phyloP scores from a whole-genome alignment of 352 stramenopile genomes.

The Pythium phragmitis region DNA sequence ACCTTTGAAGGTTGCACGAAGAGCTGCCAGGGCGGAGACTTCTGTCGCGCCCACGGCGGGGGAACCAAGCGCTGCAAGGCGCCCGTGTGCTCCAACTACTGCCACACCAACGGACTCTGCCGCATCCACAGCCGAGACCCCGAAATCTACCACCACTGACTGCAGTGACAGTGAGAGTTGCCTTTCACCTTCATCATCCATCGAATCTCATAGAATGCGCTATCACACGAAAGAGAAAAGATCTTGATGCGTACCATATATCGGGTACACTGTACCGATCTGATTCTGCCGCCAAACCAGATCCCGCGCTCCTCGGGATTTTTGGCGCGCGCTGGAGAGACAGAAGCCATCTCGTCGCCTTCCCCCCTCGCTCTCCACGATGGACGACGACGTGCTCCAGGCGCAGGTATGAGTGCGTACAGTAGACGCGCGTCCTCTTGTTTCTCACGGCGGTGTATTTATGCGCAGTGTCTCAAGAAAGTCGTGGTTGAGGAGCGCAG shows the following conservation, averaged over 20 bases:
- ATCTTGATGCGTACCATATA: slow-evolving; percentile 5
- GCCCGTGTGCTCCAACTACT: slow-evolving; percentile 29
- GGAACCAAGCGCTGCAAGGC: slow-evolving; percentile 33
- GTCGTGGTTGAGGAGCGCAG: slow-evolving; percentile 59
- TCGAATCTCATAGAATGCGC: slow-evolving; percentile 11
- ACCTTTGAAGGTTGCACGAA: slow-evolving; percentile 52
- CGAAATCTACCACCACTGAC: background rate
- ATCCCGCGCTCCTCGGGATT: background rate
- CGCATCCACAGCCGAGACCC: background rate
- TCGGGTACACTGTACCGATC: slow-evolving; percentile 27
- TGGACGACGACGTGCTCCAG: slow-evolving; percentile 10
- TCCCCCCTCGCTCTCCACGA: background rate
- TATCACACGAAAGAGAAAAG: slow-evolving; percentile 13
- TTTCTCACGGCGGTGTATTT: background rate
- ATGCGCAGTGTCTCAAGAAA: slow-evolving; percentile 44
- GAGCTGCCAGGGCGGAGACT: slow-evolving; percentile 66
- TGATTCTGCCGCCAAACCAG: slow-evolving; percentile 35
- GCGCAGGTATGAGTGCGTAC: background rate
- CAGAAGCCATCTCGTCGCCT: background rate
- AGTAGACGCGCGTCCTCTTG: too few relatives aligned
- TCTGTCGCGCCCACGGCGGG: slow-evolving; percentile 63
- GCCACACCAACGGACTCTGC: slow-evolving; percentile 34
- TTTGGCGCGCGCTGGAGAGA: background rate
- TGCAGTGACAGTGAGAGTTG: background rate
- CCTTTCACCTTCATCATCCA: slow-evolving; percentile 6